Percentiles rank a stretch among this genome's conserved stretches.
These are phyloP conservation scores for Phytophthora litchii DNA, from an alignment of 352 stramenopile genomes.

Conservation along the genomic window DNA sequence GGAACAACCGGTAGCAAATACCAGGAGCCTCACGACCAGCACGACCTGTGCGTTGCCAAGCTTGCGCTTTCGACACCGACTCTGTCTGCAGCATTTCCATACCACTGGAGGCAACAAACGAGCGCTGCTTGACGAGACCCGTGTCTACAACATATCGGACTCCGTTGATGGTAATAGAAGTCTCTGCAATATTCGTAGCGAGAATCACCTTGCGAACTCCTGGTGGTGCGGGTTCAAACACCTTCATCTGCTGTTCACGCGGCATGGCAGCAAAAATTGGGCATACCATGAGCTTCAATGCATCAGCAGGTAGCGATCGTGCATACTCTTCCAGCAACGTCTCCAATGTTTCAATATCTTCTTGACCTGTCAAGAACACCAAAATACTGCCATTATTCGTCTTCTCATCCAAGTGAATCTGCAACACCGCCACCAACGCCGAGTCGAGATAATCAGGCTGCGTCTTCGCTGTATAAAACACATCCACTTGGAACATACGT, in stretches of 20 bases:
- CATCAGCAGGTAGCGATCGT: conserved; percentile 67
- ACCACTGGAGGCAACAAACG: conserved; percentile 84
- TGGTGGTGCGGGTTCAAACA: conserved; percentile 87
- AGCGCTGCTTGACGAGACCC: conserved; percentile 89
- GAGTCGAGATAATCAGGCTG: conserved; percentile 92
- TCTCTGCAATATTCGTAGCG: conserved; percentile 97
- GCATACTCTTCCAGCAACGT: conserved; percentile 86
- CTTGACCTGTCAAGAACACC: conserved; percentile 95
- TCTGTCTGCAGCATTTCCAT: conserved; percentile 91
- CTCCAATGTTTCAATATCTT: conserved; percentile 95
- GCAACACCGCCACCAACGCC: conserved; percentile 85
- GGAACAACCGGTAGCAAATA: conserved; percentile 85
- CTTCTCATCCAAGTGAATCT: conserved; percentile 89
- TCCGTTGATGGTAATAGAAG: conserved; percentile 99
- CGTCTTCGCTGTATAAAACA: conserved; percentile 90
- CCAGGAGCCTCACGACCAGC: conserved; percentile 85
- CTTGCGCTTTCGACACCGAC: conserved; percentile 89
- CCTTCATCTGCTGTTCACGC: conserved; percentile 93
- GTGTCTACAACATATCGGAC: conserved; percentile 90
- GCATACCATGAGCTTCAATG: conserved; percentile 88
- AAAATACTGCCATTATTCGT: conserved; percentile 90
- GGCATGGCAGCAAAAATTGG: conserved; percentile 97
- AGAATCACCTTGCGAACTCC: conserved; percentile 93
- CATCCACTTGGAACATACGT: conserved; percentile 89
- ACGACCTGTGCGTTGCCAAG: conserved; percentile 90